Conservation (phyloP, 2,329 filamentous ascomycete genomes). For the Zarea fungicola region DNA sequence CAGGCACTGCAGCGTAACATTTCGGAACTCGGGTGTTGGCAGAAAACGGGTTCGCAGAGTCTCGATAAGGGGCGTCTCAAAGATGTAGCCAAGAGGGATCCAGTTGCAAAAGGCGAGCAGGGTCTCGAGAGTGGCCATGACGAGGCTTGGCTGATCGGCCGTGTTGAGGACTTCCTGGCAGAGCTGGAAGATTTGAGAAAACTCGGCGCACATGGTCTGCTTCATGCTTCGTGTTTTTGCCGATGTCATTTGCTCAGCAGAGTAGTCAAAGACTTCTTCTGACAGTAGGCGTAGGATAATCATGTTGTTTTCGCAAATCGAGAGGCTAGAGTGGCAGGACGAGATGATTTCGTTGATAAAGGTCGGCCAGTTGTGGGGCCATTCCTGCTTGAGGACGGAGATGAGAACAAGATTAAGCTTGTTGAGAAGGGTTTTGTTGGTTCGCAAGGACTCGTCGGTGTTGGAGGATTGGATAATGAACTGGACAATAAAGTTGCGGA, state of each 20-base stretch:
- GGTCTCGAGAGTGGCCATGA: conserved; percentile 96
- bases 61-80: conserved; percentile 94
- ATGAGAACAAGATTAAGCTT: conserved; percentile 97
- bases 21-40: conserved; percentile 90
- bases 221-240: conserved; percentile 94
- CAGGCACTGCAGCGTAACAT: conserved; percentile 91
- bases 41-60: conserved; percentile 89
- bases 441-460: conserved; percentile 79
- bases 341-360: conserved; percentile 99
- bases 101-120: conserved; percentile 96
- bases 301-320: conserved; percentile 99
- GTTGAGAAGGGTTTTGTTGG: conserved; percentile 86
- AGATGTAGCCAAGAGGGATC: conserved; percentile 98
- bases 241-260: conserved; percentile 98
- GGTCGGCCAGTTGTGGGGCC: conserved; percentile 99
- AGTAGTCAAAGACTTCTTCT: conserved; percentile 98
- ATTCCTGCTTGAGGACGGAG: conserved; percentile 97
- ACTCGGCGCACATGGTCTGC: conserved; percentile 97
- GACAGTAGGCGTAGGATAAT: conserved; percentile 91
- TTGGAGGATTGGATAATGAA: conserved; percentile 94
- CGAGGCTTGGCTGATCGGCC: conserved; percentile 78
- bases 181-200: conserved; percentile 95
- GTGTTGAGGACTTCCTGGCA: conserved; percentile 93
- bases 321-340: conserved; percentile 89
- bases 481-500: conserved; percentile 97